Conservation (phyloP, 2,329 filamentous ascomycete species). For the Xylaria multiplex region DNA sequence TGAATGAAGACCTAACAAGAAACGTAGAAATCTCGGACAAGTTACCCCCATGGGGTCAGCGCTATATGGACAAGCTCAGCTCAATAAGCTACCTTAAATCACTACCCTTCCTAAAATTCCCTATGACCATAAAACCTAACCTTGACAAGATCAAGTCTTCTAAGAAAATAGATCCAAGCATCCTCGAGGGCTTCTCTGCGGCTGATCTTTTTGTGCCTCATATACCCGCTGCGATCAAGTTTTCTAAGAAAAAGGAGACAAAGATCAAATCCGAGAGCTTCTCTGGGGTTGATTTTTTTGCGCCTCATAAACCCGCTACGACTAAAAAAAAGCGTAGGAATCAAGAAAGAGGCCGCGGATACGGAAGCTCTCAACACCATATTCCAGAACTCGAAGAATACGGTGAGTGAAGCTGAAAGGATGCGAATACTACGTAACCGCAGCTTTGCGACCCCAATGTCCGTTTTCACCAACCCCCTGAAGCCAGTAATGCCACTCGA, state of each 20-base stretch:
- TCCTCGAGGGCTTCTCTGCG: too few relatives aligned
- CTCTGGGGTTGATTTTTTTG: too few relatives aligned
- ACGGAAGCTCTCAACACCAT: constrained; percentile 3
- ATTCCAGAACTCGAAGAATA: constrained; percentile 38
- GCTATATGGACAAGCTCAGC: constrained; percentile 22
- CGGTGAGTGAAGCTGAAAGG: constrained; percentile 15
- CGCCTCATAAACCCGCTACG: too few relatives aligned
- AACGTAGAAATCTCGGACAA: constrained; percentile 15
- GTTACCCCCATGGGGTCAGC: constrained; percentile 36
- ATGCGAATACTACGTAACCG: constrained; percentile 43
- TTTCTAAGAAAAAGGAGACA: background rate
- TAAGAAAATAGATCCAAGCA: too few relatives aligned
- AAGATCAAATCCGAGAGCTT: too few relatives aligned
- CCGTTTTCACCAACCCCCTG: constrained; percentile 47
- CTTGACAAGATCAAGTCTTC: too few relatives aligned
- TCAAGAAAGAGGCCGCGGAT: background rate
- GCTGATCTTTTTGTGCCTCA: too few relatives aligned
- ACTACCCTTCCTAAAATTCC: too few relatives aligned
- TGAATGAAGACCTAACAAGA: constrained; percentile 18
- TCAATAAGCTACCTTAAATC: too few relatives aligned
- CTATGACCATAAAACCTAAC: too few relatives aligned
- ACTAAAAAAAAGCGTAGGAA: too few relatives aligned
- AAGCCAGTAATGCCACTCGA: constrained; percentile 52
- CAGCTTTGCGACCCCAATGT: constrained; percentile 45
- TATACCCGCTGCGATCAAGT: background rate